Percentiles rank a stretch among this genome's conserved stretches.
phyloP scores from a whole-genome alignment of 768 basidiomycete species.

The Podaxis sp. region DNA sequence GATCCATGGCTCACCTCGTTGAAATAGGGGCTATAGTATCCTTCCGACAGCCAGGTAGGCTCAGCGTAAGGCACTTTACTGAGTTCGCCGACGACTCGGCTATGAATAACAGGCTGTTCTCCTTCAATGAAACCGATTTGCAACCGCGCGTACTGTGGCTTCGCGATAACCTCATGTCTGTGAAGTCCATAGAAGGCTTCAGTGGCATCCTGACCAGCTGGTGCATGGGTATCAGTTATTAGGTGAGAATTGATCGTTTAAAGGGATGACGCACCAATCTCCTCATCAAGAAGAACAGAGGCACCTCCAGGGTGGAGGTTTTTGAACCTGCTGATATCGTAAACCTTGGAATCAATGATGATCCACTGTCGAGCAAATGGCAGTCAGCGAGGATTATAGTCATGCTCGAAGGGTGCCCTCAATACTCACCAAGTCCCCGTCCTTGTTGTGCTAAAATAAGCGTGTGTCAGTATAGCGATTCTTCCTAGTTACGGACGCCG shows the following conservation, averaged over 20 bases:
- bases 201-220: constrained; percentile 88
- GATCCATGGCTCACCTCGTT: constrained; percentile 51
- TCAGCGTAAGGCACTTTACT: constrained; percentile 90
- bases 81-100: constrained; percentile 58
- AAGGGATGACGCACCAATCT: constrained; percentile 57
- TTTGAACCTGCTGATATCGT: constrained; percentile 79
- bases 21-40: constrained; percentile 78
- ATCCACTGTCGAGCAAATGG: constrained; percentile 60
- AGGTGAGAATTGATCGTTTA: neutral
- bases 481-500: neutral
- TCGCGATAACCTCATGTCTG: constrained; percentile 79
- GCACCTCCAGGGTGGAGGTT: constrained; percentile 85
- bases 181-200: constrained; percentile 92
- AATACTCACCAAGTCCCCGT: constrained; percentile 57
- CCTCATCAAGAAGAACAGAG: constrained; percentile 71
- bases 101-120: constrained; percentile 59
- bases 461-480: constrained; percentile 10
- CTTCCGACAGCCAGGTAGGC: constrained; percentile 72
- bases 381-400: constrained; percentile 32
- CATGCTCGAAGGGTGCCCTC: neutral
- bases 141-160: constrained; percentile 75
- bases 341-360: constrained; percentile 83
- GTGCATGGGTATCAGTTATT: neutral
- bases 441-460: constrained; percentile 64
- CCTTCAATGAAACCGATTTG: constrained; percentile 75